Evolutionary conservation across 2,329 filamentous ascomycete species (phyloP), one percentile per base, ranked within the genome.

Genomic region (Diaporthe destruens): DNA sequence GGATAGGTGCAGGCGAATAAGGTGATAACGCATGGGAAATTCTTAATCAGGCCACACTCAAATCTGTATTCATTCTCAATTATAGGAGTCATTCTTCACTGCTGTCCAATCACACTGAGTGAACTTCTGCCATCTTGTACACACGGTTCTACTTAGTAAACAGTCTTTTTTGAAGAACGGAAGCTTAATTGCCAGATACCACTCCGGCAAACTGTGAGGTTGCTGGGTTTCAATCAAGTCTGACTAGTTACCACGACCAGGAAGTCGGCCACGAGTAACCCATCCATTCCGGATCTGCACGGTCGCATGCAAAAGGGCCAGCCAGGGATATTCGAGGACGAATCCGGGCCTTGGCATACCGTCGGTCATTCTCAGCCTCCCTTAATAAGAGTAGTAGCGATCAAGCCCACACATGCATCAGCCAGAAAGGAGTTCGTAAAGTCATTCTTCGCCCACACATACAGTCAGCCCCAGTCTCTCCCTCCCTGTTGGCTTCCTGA

Each of bases 341-440:
- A 18, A 42, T 42, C 39, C 39, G 34, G 61, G 12, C 25, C 61
- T 65, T 65, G 61, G 61, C 61, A 36, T 2, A 29, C 6, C 47
- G 61, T 66, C 44, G 61, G 53, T 66, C 61, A 66, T 66, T 66
- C 32, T 66, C 47, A 66, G 47, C 47, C 61, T 53, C 61, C 61
- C 61, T 66, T 12, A 49, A 32, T n/a, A n/a, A n/a, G n/a, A n/a
- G n/a, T 12, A 32, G 4, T 14, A 53, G 47, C 32, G 18, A 53
- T n/a, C 32, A 5, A 53, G 61, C 8, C 61, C 20, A 39, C n/a
- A n/a, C n/a, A n/a, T n/a, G n/a, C 61, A 36, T 20, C 6, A 51
- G 12, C 29, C 32, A 51, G 5, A 23, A 20, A 42, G 16, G 55
- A 39, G 7, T 16, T 2, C 20, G 9, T 12, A 18, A 63, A 47